Evolutionary conservation across 2,329 filamentous ascomycete genomes (phyloP), one percentile per base, ranked within the genome.

Genomic region (Bipolaris victoriae): DNA sequence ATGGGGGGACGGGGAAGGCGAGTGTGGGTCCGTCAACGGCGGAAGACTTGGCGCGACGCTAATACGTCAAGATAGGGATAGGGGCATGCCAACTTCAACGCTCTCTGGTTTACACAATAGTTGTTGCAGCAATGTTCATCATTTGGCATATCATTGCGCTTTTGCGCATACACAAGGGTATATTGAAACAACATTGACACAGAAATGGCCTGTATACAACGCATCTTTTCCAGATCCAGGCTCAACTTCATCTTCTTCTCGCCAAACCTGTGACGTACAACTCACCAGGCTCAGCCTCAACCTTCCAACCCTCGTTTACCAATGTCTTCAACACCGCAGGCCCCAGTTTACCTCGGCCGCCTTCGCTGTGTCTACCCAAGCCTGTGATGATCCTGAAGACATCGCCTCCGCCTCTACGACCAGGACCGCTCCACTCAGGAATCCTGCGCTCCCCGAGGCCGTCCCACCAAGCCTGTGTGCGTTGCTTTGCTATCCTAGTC

Each of bases 331-430:
- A 88, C n/a, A 98, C 92, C 15, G 90, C 90, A 55, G 89, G 89
- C 5, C 92, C 89, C 57, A 98, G 75, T 64, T 86, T 88, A 1
- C 90, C 91, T 53, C 85, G 88, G 0, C 92, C 92, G 50, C 89
- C 87, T 45, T 86, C 83, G 67, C 87, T 95, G 76, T 98, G 94
- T 52, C 83, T 83, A 1, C 94, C 94, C 13, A 88, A 73, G 0
- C 94, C 94, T 3, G 92, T 96, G 52, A 98, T 85, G 58, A 98
- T 88, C 37, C 84, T 86, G 68, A 90, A 92, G 0, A 86, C 82
- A 6, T 80, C 80, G 6, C 74, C 71, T 16, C 77, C 74, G 5
- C 82, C 80, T 18, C 66, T 79, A 48, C 79, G 58, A 51, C 78
- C 69, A 55, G 76, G 72, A 44, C 81, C 81, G 11, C 67, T 62